These are phyloP conservation scores for Colletotrichum sp. DNA, from an alignment of 2,329 filamentous ascomycete genomes.

Conservation along the genomic window DNA sequence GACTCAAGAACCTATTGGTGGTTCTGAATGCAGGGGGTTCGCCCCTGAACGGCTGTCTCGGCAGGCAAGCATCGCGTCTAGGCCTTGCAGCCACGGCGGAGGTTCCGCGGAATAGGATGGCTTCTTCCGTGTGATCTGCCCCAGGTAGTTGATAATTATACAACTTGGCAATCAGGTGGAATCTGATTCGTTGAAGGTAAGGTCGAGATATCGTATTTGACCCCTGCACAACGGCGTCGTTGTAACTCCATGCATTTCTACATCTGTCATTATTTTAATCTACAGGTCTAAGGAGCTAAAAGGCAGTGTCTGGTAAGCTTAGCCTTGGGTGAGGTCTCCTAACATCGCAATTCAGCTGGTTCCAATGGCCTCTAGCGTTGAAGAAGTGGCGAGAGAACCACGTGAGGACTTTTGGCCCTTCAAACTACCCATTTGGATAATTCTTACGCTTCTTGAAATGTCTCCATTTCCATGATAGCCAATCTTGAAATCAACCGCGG, in stretches of 20 bases:
- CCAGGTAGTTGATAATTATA: not conserved
- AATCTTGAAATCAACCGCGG: not conserved
- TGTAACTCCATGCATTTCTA: not conserved
- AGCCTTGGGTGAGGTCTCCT: not conserved
- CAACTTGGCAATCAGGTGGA: not conserved
- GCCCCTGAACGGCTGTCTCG: not conserved
- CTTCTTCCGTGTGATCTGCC: not conserved
- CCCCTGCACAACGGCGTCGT: not conserved
- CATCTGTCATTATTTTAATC: not conserved
- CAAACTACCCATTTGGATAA: not conserved
- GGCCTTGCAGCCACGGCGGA: not conserved
- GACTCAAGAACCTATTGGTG: not conserved
- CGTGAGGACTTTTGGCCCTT: not conserved
- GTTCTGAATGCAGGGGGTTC: not conserved
- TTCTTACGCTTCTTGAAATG: not conserved
- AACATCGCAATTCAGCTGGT: not conserved
- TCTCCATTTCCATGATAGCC: not conserved
- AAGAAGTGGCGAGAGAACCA: not conserved
- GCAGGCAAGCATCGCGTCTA: not conserved
- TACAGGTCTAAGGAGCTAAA: not conserved
- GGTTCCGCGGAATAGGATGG: not conserved
- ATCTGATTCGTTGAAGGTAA: not conserved
- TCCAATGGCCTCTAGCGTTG: not conserved
- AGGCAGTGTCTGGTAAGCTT: not conserved
- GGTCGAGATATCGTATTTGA: not conserved